phyloP scores from a whole-genome alignment of 345 rosid genomes.

The Bruguiera gymnorhiza region DNA sequence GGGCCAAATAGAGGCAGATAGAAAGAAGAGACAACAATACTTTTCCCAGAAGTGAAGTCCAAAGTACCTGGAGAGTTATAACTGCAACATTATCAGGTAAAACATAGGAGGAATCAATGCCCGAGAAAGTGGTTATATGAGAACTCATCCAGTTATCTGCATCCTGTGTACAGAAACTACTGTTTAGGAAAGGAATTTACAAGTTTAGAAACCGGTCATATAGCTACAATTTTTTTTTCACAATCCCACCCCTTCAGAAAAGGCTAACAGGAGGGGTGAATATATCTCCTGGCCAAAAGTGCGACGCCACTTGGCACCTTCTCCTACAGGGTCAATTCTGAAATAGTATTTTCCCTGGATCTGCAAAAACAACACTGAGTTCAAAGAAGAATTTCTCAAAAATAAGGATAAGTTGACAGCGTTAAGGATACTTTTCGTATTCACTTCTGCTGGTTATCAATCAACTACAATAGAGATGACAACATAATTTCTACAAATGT shows the following conservation, averaged over 20 bases:
- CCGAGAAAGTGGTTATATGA: constrained; percentile 60
- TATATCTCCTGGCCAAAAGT: constrained; percentile 90
- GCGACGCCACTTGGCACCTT: constrained; percentile 95
- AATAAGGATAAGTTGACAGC: too few relatives aligned
- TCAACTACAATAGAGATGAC: too few relatives aligned
- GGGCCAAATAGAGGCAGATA: neutral
- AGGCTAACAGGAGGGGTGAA: constrained; percentile 85
- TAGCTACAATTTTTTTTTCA: neutral
- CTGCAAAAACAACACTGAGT: constrained; percentile 35
- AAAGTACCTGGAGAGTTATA: constrained; percentile 72
- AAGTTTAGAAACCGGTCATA: neutral
- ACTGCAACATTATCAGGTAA: constrained; percentile 82
- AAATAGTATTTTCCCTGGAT: constrained; percentile 88
- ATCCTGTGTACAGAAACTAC: constrained; percentile 43
- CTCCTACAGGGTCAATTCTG: constrained; percentile 79
- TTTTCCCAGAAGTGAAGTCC: neutral
- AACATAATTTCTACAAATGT: neutral
- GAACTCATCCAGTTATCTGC: constrained; percentile 54
- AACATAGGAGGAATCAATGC: constrained; percentile 67
- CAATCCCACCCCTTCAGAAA: constrained; percentile 64
- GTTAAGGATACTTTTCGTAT: too few relatives aligned
- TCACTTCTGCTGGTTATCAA: too few relatives aligned
- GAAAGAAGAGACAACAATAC: neutral
- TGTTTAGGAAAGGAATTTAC: constrained; percentile 14
- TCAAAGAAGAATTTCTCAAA: neutral